Base-by-base conservation (phyloP, 129 eudicot species). In the Pittosporum tobira region DNA sequence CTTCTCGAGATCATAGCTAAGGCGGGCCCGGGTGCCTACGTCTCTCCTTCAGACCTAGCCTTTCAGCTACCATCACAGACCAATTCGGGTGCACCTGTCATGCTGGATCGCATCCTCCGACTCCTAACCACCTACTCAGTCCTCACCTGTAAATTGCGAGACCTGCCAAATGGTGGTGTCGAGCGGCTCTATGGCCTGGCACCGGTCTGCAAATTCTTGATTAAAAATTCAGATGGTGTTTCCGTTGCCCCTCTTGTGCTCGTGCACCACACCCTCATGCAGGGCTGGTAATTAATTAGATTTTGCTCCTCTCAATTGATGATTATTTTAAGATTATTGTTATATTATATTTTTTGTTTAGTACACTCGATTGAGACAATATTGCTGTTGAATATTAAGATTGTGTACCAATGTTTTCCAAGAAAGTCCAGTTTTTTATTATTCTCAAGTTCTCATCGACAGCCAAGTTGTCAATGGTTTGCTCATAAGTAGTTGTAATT, bases 251-350 rank as follows among this genome's bases (percentile, higher is more conserved):
- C 94, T 3, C 75, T 91, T 19, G 50, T 79, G 76, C 96, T 91
- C 58, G 81, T 86, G 95, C 86, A 91, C 68, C 95, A 86, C 64
- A 57, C 85, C 48, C 88, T 81, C 44, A 84, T 89, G 95, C 95
- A 89, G 71, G 82, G 97, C 83, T 89, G 97, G 94, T 88, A 63
- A 56, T 8, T 23, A 0, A n/a, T 4, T 25, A 2, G 5, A 4
- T 14, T 1, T 3, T 23, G 22, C 29, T 16, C 16, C 9, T 3
- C 20, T 9, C 1, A 40, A 40, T 40, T 10, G 2, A 0, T 0
- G 2, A 38, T 38, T 8, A 4, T 10, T 31, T 10, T 2, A 2
- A 31, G 8, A 31, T 31, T 31, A 31, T 31, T 2, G 37, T 31
- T 10, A 31, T 10, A 31, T 31, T 31, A 31, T 4, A 4, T 1